Percentiles rank a stretch among this genome's conserved stretches.
These are phyloP conservation scores for Neurospora hispaniola DNA, from an alignment of 495 filamentous ascomycete genomes.

Conservation along the genomic window DNA sequence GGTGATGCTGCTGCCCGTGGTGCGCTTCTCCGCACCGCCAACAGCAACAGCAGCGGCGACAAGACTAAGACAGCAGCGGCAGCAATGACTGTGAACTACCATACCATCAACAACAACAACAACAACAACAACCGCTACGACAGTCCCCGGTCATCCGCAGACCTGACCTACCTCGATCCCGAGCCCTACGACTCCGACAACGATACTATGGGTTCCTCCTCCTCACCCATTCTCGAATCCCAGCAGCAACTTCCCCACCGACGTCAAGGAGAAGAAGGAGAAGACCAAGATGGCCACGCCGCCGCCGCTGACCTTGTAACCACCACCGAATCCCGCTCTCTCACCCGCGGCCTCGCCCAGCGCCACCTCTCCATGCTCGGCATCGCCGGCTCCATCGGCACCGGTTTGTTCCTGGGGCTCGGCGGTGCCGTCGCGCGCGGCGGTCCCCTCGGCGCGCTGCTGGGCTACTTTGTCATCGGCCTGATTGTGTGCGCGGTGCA, in stretches of 20 bases:
- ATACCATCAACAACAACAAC: background rate
- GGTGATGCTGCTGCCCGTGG: background rate
- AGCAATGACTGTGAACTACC: background rate
- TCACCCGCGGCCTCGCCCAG: constrained; percentile 32
- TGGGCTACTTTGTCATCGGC: constrained; percentile 45
- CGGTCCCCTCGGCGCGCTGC: constrained; percentile 39
- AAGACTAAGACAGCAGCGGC: background rate
- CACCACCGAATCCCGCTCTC: constrained; percentile 23
- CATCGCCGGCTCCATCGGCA: constrained; percentile 40
- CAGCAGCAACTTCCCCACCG: background rate
- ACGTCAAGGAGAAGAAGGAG: background rate
- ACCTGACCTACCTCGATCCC: background rate
- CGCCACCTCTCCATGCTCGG: constrained; percentile 41
- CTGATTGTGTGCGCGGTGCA: constrained; percentile 40
- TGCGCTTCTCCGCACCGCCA: background rate
- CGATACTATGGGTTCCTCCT: background rate
- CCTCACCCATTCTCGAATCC: background rate
- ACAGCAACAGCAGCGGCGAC: background rate
- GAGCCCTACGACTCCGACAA: background rate
- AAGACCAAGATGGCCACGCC: background rate
- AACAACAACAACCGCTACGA: background rate
- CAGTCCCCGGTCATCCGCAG: background rate
- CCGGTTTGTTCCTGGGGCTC: constrained; percentile 42
- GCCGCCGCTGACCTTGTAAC: constrained; percentile 16
- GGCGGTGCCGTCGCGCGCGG: constrained; percentile 37